Evolutionary conservation across 2,329 filamentous ascomycete species (phyloP).

Genomic region (Colletotrichum musicola): DNA sequence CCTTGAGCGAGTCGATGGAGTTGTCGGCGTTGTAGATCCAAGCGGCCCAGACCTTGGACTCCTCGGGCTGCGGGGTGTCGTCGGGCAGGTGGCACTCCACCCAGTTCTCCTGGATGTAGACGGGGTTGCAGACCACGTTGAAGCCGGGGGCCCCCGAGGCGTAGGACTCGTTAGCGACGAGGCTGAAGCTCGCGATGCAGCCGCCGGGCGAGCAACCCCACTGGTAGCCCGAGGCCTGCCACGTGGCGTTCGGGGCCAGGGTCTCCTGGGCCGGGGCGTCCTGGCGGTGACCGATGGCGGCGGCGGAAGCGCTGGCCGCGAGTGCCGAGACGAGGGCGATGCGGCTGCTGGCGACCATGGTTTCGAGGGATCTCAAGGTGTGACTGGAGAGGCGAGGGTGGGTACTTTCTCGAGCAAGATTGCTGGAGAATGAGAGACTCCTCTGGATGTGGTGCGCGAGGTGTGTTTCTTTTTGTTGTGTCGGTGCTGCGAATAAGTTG

Average conservation of each 20-base stretch:
- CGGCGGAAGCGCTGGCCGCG: slow-evolving; percentile 18
- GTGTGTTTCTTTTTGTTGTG: too few species aligned
- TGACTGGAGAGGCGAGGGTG: too few species aligned
- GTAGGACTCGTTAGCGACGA: slow-evolving; percentile 43
- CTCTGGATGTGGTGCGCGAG: too few species aligned
- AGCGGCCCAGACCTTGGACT: slow-evolving; percentile 41
- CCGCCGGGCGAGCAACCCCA: slow-evolving; percentile 44
- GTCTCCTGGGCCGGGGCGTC: background rate
- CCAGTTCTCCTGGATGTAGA: slow-evolving; percentile 44
- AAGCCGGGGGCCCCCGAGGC: slow-evolving; percentile 43
- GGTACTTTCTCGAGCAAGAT: background rate
- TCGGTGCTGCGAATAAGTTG: too few species aligned
- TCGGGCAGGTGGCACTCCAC: slow-evolving; percentile 40
- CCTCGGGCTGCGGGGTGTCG: background rate
- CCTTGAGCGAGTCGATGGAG: slow-evolving; percentile 39
- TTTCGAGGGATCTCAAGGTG: too few species aligned
- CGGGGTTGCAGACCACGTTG: slow-evolving; percentile 43
- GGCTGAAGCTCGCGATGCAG: slow-evolving; percentile 43
- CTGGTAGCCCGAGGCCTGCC: slow-evolving; percentile 21
- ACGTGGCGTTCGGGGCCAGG: background rate
- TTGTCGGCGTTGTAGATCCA: slow-evolving; percentile 41
- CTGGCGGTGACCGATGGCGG: slow-evolving; percentile 8
- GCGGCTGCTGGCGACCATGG: slow-evolving; percentile 12
- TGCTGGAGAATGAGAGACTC: background rate
- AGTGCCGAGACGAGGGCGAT: background rate